Base-by-base conservation (phyloP, 2,329 filamentous ascomycete species). In the Venturia asperata region DNA sequence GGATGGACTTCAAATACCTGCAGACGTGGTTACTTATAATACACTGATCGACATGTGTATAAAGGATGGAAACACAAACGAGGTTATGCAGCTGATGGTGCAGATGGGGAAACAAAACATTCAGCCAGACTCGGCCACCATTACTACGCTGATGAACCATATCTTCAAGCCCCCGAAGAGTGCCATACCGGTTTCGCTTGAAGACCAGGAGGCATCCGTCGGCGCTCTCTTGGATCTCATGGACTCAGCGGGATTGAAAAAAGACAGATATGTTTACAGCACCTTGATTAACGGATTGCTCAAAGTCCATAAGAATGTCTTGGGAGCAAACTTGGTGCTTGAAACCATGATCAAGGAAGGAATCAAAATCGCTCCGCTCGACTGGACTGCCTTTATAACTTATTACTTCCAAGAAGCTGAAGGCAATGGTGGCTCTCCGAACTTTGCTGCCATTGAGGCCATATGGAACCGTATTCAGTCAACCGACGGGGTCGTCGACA, bases 371-470 rank as follows among this genome's bases (percentile, higher is more conserved):
- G 83, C 83, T 4, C 75, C 84, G 1, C 83, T 91, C 69, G 89
- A 91, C 71, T 89, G 89, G 77, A 92, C 89, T 30, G 89, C 87
- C 70, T 82, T 94, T 24, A 78, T 89, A 58, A 83, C 87, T 58
- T 81, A 88, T 72, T 87, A 87, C 72, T 88, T 92, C 72, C 71
- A 78, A 10, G 62, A 67, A 76, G 1, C 84, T 85, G 37, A 27
- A 13, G 60, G 43, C 15, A 43, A 19, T 6, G 11, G 21, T 43
- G 61, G 43, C 61, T 17, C 7, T 24, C 85, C 87, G 0, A 81
- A 89, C 69, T 76, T 89, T 39, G 74, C 76, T 1, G 82, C 83
- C 17, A 81, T 90, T n/a, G 81, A 85, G 45, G 72, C 74, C 0
- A 77, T 92, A 3, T 84, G 91, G 69, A 67, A 70, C 11, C 74